Percentiles rank a stretch among this genome's conserved stretches.
These are phyloP conservation scores for Cercophora samala DNA, from an alignment of 495 filamentous ascomycete genomes.

Conservation along the genomic window DNA sequence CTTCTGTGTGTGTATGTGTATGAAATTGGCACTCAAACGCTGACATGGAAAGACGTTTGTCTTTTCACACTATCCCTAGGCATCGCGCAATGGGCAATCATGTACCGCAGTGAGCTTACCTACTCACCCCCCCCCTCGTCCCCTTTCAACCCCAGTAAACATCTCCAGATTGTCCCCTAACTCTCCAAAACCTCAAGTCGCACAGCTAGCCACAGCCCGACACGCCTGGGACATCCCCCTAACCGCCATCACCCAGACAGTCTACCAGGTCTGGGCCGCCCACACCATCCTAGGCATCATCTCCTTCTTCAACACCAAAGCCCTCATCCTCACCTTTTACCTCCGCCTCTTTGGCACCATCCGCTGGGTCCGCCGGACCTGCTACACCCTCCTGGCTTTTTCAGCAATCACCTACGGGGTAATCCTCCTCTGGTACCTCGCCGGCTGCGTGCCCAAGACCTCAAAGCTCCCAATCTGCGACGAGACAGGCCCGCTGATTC, in stretches of 20 bases:
- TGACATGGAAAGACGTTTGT: background rate
- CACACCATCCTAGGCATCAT: background rate
- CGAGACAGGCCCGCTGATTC: background rate
- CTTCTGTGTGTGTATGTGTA: too few species aligned
- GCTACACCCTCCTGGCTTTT: background rate
- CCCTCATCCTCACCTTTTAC: slow-evolving; percentile 1
- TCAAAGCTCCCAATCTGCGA: background rate
- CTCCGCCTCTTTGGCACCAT: slow-evolving; percentile 7
- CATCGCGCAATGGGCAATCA: background rate
- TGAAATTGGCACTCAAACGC: background rate
- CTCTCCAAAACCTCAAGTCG: background rate
- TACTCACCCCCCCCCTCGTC: background rate
- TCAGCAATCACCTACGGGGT: background rate
- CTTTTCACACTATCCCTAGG: background rate
- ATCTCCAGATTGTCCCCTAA: background rate
- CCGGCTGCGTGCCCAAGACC: background rate
- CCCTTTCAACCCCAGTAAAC: too few species aligned
- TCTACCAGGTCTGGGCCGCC: background rate
- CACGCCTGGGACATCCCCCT: background rate
- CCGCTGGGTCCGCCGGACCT: background rate
- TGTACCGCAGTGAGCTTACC: background rate
- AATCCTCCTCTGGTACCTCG: background rate
- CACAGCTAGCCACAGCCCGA: background rate
- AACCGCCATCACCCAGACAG: background rate
- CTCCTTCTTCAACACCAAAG: slow-evolving; percentile 5